Base-by-base conservation (phyloP, 495 filamentous ascomycete species). In the Parathielavia hyrcaniae region DNA sequence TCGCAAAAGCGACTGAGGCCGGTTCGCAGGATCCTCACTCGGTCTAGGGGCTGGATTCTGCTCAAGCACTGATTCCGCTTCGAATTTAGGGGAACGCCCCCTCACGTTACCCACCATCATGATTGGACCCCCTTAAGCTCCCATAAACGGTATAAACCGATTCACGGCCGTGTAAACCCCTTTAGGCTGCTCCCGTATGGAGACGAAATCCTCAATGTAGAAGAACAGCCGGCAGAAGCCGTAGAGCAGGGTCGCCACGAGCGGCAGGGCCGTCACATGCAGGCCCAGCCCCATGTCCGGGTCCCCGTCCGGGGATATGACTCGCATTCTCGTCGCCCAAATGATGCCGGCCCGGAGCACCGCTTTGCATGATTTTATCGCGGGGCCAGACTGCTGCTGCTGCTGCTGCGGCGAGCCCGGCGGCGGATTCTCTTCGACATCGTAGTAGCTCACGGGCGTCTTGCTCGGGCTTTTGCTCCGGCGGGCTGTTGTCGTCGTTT, bases 221-320 rank as follows among this genome's bases (percentile, higher is more conserved):
- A 53, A 40, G 34, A 36, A 53, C 7, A 22, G 4, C 1, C 57
- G 49, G n/a, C 41, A 47, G 26, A 47, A 26, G 1, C 39, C 12
- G 30, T 53, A 59, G 5, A 59, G 16, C 13, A 53, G 13, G 2
- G 43, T 53, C 5, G 19, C 40, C 1, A 51, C 4, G 1, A 53
- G 26, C 0, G 46, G 23, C 5, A 32, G 23, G n/a, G 57, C n/a
- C 1, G 40, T 44, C 7, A 26, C 22, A 16, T 41, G 45, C n/a
- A 56, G 17, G 16, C 13, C 20, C 6, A 57, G 32, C 12, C 14
- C 17, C 52, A 57, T 50, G 20, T 57, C 38, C 26, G 59, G 59
- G 41, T 61, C 54, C 2, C 38, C 20, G 20, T 61, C 53, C 2
- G 53, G 46, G 0, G 46, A 57, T 32, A 55, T 55, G 36, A 55